Conservation (phyloP, 768 basidiomycete genomes). For the Boletus rex-veris region DNA sequence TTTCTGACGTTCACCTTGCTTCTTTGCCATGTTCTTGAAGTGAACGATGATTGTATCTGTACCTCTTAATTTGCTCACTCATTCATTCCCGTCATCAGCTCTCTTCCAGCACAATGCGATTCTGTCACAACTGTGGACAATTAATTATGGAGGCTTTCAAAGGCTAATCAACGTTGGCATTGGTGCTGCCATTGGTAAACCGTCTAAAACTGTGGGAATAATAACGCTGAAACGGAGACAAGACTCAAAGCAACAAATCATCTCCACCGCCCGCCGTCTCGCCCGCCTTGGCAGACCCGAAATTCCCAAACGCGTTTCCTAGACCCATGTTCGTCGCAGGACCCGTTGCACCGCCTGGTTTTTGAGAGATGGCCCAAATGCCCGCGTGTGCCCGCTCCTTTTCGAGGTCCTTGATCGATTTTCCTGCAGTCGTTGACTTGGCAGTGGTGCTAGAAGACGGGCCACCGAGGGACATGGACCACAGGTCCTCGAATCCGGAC, state of each 20-base stretch:
- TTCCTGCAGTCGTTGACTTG: slow-evolving; percentile 43
- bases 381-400: slow-evolving; percentile 79
- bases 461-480: slow-evolving; percentile 73
- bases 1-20: slow-evolving; percentile 18
- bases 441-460: slow-evolving; percentile 25
- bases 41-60: slow-evolving; percentile 39
- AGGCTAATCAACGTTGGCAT: not conserved
- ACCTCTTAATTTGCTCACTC: slow-evolving; percentile 33
- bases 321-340: slow-evolving; percentile 8
- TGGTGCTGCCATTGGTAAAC: slow-evolving; percentile 1
- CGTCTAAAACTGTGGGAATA: slow-evolving; percentile 5
- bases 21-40: slow-evolving; percentile 29
- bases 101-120: slow-evolving; percentile 20
- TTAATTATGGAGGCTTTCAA: slow-evolving; percentile 4
- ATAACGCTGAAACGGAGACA: not conserved
- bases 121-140: slow-evolving; percentile 16
- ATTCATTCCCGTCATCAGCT: slow-evolving; percentile 11
- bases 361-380: slow-evolving; percentile 60
- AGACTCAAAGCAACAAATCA: slow-evolving; percentile 40
- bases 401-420: slow-evolving; percentile 87
- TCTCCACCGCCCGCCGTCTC: slow-evolving; percentile 33
- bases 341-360: slow-evolving; percentile 10
- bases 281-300: slow-evolving; percentile 25
- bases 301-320: slow-evolving; percentile 33
- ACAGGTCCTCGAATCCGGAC: slow-evolving; percentile 84